Evolutionary conservation across 768 basidiomycete genomes (phyloP), one percentile per base, ranked within the genome.

Genomic region (Leccinellum rugosiceps): DNA sequence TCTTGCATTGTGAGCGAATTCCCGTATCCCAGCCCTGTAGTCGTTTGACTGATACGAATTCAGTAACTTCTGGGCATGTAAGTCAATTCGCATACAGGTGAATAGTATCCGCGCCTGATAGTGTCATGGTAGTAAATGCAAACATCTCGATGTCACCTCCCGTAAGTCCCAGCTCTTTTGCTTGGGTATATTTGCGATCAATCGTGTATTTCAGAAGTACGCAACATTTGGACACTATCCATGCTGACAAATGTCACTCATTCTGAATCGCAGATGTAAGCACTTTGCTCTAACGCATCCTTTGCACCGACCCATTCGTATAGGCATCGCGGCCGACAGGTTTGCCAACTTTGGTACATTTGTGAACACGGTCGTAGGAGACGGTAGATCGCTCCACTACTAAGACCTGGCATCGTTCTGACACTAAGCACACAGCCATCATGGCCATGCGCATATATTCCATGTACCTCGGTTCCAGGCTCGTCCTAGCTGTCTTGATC

Each of bases 381-480:
- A 66, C 31, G 51, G 64, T 66, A 15, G 13, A 43, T 56, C 25
- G 6, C 23, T 44, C 10, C 15, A 49, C 11, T 6, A n/a, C 9
- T 6, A 14, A 45, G 14, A 6, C 15, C 1, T 50, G 13, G 0
- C 25, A 11, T 1, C 10, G 2, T 45, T 30, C 53, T 56, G 17
- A 56, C 14, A 11, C 10, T 15, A 1, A 19, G 15, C 25, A 15
- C 25, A 9, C n/a, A 65, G 63, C 31, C 25, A 58, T 65, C 51
- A 65, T 65, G 46, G 28, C 56, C 35, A 52, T 67, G 52, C 59
- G 65, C 23, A 48, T 64, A 41, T 67, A 66, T 38, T 55, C 65
- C 47, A 66, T 66, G 64, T 65, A 65, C 28, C 47, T 65, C 3
- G 49, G 55, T 17, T 65, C 65, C 4, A 58, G 38, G 19, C 31